phyloP scores from a whole-genome alignment of 129 eudicot species.

The Kitagawia praeruptora region DNA sequence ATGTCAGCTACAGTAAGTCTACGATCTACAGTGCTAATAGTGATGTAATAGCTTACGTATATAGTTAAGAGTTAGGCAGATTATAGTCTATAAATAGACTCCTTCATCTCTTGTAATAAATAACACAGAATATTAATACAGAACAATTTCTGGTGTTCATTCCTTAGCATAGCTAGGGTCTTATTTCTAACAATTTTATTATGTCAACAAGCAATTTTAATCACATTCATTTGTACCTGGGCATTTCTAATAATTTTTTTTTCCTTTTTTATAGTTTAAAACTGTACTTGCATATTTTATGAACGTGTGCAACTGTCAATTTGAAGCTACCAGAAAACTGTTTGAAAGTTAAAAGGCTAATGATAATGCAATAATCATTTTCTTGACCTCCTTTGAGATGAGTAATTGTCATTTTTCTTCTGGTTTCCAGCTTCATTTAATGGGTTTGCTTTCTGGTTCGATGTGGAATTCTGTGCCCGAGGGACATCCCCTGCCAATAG shows the following conservation, averaged over 20 bases:
- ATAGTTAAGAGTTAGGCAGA: no score
- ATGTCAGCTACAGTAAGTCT: no score
- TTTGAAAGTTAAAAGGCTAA: not conserved
- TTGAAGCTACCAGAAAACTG: not conserved
- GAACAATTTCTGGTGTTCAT: no score
- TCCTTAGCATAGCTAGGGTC: no score
- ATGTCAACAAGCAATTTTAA: not conserved
- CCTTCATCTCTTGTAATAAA: no score
- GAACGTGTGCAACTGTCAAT: not conserved
- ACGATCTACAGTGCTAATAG: no score
- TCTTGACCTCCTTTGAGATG: not conserved
- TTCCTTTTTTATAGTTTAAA: not conserved
- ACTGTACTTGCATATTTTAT: not conserved
- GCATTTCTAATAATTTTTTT: not conserved
- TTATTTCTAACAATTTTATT: no score
- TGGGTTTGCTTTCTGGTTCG: conserved; percentile 99
- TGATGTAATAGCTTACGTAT: no score
- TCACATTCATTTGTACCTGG: not conserved
- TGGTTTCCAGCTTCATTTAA: conserved; percentile 69
- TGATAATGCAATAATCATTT: not conserved
- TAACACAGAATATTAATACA: no score
- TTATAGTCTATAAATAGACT: no score
- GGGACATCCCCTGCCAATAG: conserved; percentile 18
- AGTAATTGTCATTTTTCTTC: not conserved
- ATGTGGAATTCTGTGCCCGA: conserved; percentile 68